Evolutionary conservation across 371 early-diverging fungal species (phyloP).

Genomic region (Mucor mucedo): DNA sequence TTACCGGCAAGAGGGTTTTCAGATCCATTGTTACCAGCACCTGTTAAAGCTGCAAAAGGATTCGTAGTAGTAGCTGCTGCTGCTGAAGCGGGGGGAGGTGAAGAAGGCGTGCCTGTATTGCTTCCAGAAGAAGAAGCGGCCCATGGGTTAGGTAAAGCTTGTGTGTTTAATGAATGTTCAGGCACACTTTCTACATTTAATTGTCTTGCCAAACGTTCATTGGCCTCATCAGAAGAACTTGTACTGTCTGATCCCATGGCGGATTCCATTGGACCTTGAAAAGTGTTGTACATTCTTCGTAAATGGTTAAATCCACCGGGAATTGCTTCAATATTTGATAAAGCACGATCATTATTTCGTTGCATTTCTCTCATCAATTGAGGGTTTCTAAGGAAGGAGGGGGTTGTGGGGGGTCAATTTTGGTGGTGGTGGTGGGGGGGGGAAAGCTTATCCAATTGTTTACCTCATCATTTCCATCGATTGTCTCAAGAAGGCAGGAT

Average conservation of each 20-base stretch:
- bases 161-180: slow-evolving; percentile 71
- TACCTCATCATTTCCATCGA: slow-evolving; percentile 63
- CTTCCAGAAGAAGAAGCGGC: slow-evolving; percentile 37
- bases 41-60: slow-evolving; percentile 17
- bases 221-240: slow-evolving; percentile 67
- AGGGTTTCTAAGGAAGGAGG: slow-evolving; percentile 62
- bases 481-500: slow-evolving; percentile 79
- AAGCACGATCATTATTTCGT: slow-evolving; percentile 85
- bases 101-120: slow-evolving; percentile 5
- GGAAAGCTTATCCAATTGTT: too few relatives aligned
- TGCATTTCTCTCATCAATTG: slow-evolving; percentile 81
- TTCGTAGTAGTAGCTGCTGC: slow-evolving; percentile 16
- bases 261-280: slow-evolving; percentile 76
- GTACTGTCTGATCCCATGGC: slow-evolving; percentile 39
- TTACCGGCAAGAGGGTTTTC: slow-evolving; percentile 56
- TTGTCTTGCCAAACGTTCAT: slow-evolving; percentile 67
- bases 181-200: slow-evolving; percentile 68
- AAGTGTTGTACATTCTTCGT: slow-evolving; percentile 75
- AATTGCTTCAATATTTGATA: slow-evolving; percentile 83
- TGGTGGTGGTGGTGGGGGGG: too few relatives aligned
- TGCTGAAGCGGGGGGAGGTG: background rate
- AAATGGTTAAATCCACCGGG: slow-evolving; percentile 90
- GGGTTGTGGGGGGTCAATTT: too few relatives aligned
- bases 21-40: slow-evolving; percentile 10
- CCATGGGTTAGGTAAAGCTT: slow-evolving; percentile 91